Percentiles rank a stretch among this genome's conserved stretches.
Conservation (phyloP, 257 asterid species). For the Oldenlandia corymbosa region DNA sequence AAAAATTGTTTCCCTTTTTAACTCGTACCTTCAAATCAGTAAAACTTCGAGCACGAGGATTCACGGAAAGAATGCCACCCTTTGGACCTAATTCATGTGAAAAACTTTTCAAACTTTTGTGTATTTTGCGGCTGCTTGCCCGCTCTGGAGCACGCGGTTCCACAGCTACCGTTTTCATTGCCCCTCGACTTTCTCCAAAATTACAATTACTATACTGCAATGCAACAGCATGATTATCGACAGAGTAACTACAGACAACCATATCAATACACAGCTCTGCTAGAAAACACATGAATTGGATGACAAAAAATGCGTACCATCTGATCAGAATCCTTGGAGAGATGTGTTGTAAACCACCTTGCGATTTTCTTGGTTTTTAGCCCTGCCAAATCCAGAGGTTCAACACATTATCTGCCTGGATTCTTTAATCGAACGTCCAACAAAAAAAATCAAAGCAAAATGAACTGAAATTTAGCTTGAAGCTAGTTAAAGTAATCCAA, state of each 20-base stretch:
- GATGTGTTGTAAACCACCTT: slow-evolving; percentile 69
- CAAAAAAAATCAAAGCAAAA: not conserved
- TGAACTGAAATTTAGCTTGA: not conserved
- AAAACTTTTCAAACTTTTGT: slow-evolving; percentile 70
- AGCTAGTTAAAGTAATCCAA: not conserved
- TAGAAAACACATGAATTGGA: slow-evolving; percentile 20
- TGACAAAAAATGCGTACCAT: slow-evolving; percentile 32
- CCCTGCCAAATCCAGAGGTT: slow-evolving; percentile 37
- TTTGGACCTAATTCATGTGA: slow-evolving; percentile 90
- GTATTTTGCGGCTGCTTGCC: slow-evolving; percentile 33
- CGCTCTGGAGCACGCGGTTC: slow-evolving; percentile 38
- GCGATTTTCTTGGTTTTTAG: slow-evolving; percentile 70
- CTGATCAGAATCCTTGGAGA: slow-evolving; percentile 57
- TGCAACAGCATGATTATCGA: slow-evolving; percentile 19
- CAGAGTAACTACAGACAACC: not conserved
- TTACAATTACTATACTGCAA: slow-evolving; percentile 43
- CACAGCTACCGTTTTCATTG: slow-evolving; percentile 34
- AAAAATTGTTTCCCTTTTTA: not conserved
- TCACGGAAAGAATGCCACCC: slow-evolving; percentile 61
- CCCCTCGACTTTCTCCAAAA: slow-evolving; percentile 42
- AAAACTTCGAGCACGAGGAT: slow-evolving; percentile 76
- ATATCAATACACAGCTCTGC: not conserved
- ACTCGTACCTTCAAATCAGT: slow-evolving; percentile 68
- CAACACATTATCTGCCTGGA: not conserved
- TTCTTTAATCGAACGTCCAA: not conserved